Evolutionary conservation across 305 asterid genomes (phyloP).

Genomic region (Plantago lanceolata): DNA sequence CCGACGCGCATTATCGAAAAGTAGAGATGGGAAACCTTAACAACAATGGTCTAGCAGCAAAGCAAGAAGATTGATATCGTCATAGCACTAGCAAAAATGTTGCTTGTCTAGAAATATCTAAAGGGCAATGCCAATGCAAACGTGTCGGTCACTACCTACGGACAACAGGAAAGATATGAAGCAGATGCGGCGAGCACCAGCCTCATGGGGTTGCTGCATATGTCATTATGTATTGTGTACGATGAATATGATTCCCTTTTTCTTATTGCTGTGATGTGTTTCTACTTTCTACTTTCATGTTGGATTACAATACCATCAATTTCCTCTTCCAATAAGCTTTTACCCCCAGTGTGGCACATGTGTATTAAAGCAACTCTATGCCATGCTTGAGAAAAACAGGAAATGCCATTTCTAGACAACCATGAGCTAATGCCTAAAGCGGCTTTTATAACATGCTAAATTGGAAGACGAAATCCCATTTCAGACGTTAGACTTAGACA

Average conservation of each 20-base stretch:
- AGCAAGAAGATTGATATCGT: conserved; percentile 23
- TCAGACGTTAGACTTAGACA: not conserved
- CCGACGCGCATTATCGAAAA: conserved; percentile 18
- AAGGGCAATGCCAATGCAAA: conserved; percentile 25
- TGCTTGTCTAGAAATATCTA: conserved; percentile 32
- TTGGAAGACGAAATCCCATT: too few species aligned
- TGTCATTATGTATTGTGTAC: conserved; percentile 17
- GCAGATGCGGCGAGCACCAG: conserved; percentile 40
- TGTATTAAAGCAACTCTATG: not conserved
- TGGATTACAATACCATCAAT: conserved; percentile 7
- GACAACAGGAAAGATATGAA: conserved; percentile 11
- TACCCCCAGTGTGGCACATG: not conserved
- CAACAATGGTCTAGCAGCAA: conserved; percentile 5
- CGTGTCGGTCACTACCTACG: conserved; percentile 27
- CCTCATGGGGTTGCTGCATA: conserved; percentile 26
- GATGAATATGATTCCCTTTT: conserved; percentile 14
- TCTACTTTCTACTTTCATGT: not conserved
- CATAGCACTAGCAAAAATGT: conserved; percentile 23
- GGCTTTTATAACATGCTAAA: too few species aligned
- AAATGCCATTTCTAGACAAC: not conserved
- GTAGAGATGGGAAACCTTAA: conserved; percentile 13
- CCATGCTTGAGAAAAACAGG: not conserved
- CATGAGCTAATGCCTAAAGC: too few species aligned
- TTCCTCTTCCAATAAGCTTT: too few species aligned
- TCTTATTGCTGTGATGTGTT: conserved; percentile 14